Percentiles rank a stretch among this genome's conserved stretches.
These are phyloP conservation scores for Conticribra weissflogii DNA, from an alignment of 108 stramenopile species.

Conservation along the genomic window DNA sequence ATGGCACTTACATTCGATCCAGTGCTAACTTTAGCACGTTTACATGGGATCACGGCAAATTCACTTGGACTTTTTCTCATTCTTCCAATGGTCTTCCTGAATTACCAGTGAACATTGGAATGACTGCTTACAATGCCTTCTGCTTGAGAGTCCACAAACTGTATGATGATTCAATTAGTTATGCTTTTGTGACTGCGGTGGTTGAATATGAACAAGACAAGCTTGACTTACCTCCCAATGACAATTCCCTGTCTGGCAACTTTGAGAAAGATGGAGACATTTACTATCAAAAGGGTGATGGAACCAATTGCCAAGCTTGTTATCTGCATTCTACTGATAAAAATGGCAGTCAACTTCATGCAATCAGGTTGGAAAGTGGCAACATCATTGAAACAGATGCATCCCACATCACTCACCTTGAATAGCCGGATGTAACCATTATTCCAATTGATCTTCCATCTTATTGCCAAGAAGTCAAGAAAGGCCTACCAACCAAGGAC, in stretches of 20 bases:
- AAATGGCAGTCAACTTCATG: slow-evolving; percentile 3
- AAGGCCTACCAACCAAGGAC: background rate
- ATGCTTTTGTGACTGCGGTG: slow-evolving; percentile 5
- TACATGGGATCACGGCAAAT: slow-evolving; percentile 6
- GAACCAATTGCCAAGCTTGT: background rate
- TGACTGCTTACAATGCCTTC: background rate
- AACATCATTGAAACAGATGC: background rate
- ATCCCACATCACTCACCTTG: background rate
- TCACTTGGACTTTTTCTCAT: background rate
- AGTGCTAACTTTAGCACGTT: background rate
- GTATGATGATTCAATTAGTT: slow-evolving; percentile 8
- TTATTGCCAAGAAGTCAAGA: slow-evolving; percentile 10
- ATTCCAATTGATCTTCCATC: slow-evolving; percentile 1
- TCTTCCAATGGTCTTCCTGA: background rate
- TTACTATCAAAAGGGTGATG: slow-evolving; percentile 12
- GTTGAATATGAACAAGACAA: slow-evolving; percentile 7
- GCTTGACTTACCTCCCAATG: background rate
- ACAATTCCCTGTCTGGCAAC: too few relatives aligned
- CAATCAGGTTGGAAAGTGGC: background rate
- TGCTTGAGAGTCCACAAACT: background rate
- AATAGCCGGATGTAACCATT: slow-evolving; percentile 19
- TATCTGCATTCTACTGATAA: background rate
- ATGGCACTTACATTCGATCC: background rate
- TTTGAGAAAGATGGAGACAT: slow-evolving; percentile 2
- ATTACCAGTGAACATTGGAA: slow-evolving; percentile 9